These are phyloP conservation scores for Syzygium malaccense DNA, from an alignment of 441 rosid species.

Conservation along the genomic window DNA sequence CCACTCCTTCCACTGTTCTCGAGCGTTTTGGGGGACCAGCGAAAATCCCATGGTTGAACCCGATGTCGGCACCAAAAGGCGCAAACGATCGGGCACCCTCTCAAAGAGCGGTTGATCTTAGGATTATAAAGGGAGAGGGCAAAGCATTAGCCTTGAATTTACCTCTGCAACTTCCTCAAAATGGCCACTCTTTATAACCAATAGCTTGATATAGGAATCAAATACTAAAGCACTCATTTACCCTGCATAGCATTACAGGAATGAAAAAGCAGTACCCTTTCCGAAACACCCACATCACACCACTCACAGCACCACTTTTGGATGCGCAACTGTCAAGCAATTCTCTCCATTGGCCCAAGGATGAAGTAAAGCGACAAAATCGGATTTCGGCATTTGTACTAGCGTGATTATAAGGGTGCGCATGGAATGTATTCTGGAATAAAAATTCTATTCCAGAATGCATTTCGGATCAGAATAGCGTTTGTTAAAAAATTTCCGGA, in stretches of 20 bases:
- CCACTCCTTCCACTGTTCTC: not conserved
- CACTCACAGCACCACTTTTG: too few species aligned
- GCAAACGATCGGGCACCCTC: not conserved
- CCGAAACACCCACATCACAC: too few species aligned
- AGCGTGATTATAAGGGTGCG: too few species aligned
- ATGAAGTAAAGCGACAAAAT: too few species aligned
- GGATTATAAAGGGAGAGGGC: not conserved
- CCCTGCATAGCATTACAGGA: accelerated
- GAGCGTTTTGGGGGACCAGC: not conserved
- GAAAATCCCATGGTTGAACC: not conserved
- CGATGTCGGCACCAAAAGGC: not conserved
- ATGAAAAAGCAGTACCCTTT: too few species aligned
- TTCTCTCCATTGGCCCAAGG: too few species aligned
- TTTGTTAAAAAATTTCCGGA: too few species aligned
- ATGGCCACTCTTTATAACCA: not conserved
- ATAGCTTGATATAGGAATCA: not conserved
- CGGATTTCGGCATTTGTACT: too few species aligned
- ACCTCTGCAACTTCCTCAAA: not conserved
- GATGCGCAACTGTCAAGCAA: too few species aligned
- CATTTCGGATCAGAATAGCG: too few species aligned
- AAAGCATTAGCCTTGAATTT: not conserved
- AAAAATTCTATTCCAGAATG: too few species aligned
- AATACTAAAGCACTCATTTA: not conserved
- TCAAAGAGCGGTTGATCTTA: not conserved
- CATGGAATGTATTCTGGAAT: too few species aligned